Evolutionary conservation across 768 basidiomycete genomes (phyloP).

Genomic region (Macrocybe gigantea): DNA sequence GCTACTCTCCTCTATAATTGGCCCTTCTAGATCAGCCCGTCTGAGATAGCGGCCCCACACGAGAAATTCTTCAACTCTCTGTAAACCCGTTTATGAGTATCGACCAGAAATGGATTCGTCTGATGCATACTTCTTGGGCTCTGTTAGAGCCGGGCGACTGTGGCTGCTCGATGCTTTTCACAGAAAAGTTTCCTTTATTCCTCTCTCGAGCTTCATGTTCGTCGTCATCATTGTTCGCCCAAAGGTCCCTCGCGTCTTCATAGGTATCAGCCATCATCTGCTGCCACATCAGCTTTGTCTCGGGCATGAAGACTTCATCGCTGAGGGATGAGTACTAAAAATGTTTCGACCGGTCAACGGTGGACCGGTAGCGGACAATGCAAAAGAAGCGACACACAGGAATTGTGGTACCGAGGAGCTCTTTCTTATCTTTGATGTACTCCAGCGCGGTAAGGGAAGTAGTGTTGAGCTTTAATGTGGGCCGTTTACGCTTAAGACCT

Average conservation of each 20-base stretch:
- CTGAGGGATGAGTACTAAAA: no score
- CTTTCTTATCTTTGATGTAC: no score
- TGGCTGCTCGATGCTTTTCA: constrained; percentile 1
- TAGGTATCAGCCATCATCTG: constrained; percentile 16
- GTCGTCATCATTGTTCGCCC: constrained; percentile 6
- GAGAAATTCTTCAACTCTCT: constrained; percentile 12
- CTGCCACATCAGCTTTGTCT: constrained; percentile 4
- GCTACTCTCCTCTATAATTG: not conserved
- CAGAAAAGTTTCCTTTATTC: constrained; percentile 6
- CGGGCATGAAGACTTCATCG: no score
- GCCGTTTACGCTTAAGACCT: no score
- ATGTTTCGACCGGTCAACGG: no score
- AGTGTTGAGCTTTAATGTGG: no score
- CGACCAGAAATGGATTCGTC: no score
- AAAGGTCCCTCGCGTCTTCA: constrained; percentile 9
- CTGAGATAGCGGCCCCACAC: constrained; percentile 7
- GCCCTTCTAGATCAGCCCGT: not conserved
- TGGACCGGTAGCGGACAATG: no score
- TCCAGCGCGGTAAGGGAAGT: no score
- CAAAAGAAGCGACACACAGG: no score
- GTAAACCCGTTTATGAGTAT: not conserved
- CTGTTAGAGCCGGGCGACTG: constrained; percentile 9
- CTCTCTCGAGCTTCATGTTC: not conserved
- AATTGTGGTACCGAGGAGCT: no score
- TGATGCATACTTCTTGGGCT: constrained; percentile 9